A percentile compares a stretch with the other conserved stretches of the same genome.
Conservation (phyloP, 441 rosid genomes). For the Raphanus hybrid region DNA sequence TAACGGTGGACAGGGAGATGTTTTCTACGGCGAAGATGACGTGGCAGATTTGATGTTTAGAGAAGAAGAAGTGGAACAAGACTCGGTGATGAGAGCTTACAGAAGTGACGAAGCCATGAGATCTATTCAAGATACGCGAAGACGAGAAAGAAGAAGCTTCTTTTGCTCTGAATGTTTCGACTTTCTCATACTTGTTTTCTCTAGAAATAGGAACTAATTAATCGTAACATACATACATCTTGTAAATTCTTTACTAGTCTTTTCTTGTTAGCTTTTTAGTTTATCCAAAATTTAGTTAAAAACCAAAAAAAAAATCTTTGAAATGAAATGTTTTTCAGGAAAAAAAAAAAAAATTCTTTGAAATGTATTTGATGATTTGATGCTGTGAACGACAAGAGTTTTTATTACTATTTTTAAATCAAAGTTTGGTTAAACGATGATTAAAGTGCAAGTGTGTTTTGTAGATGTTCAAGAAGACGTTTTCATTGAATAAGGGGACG, state of each 20-base stretch:
- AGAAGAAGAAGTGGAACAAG: conserved; percentile 41
- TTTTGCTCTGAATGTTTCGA: conserved; percentile 36
- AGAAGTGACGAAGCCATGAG: conserved; percentile 45
- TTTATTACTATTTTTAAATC: not conserved
- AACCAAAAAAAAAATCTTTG: not conserved
- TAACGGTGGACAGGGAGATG: conserved; percentile 12
- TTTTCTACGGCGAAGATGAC: conserved; percentile 49
- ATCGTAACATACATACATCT: conserved; percentile 1
- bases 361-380: not conserved
- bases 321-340: not conserved
- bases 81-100: conserved; percentile 41
- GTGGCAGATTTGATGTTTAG: conserved; percentile 30
- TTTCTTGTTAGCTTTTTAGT: conserved; percentile 1
- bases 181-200: conserved; percentile 37
- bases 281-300: not conserved
- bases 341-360: not conserved
- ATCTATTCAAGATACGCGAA: conserved; percentile 18
- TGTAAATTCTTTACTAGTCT: not conserved
- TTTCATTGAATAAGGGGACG: too few relatives aligned
- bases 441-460: too few relatives aligned
- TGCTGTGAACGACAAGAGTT: not conserved
- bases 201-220: conserved; percentile 21
- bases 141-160: conserved; percentile 13
- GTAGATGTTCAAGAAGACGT: too few relatives aligned
- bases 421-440: too few relatives aligned